Evolutionary conservation across 768 basidiomycete genomes (phyloP).

Genomic region (Boletus sp.): DNA sequence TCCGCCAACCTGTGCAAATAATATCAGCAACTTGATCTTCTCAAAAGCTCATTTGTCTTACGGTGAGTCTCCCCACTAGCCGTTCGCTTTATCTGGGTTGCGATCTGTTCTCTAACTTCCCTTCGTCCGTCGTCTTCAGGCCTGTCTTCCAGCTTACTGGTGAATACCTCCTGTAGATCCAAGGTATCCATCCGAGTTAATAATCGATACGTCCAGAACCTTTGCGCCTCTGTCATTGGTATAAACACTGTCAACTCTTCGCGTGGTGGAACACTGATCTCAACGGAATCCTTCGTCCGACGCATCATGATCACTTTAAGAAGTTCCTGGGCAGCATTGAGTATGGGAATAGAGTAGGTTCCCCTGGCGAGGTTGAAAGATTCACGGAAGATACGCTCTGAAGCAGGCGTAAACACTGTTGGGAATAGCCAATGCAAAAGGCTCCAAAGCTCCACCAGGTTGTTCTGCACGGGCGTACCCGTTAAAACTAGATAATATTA

Average conservation of each 20-base stretch:
- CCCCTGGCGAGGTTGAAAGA: constrained; percentile 56
- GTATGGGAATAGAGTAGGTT: constrained; percentile 46
- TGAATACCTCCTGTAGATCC: constrained; percentile 49
- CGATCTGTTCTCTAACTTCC: constrained; percentile 40
- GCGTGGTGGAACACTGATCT: constrained; percentile 49
- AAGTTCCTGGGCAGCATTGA: constrained; percentile 47
- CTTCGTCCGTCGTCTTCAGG: constrained; percentile 34
- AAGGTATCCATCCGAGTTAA: constrained; percentile 50
- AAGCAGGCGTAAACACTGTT: constrained; percentile 44
- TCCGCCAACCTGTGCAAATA: constrained; percentile 44
- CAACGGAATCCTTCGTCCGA: constrained; percentile 53
- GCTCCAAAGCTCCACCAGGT: constrained; percentile 55
- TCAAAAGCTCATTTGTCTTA: constrained; percentile 10
- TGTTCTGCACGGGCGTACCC: constrained; percentile 72
- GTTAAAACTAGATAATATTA: constrained; percentile 47
- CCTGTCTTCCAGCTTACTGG: constrained; percentile 25
- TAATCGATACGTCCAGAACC: constrained; percentile 59
- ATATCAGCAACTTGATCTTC: neutral
- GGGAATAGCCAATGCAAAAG: constrained; percentile 58
- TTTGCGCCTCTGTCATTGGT: constrained; percentile 55
- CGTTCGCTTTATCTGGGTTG: constrained; percentile 36
- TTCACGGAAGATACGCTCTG: constrained; percentile 47
- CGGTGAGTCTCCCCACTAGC: constrained; percentile 30
- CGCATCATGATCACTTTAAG: constrained; percentile 55
- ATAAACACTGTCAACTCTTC: constrained; percentile 57